These are phyloP conservation scores for Trichoderma atroviride DNA, from an alignment of 2,329 filamentous ascomycete genomes.

Conservation along the genomic window DNA sequence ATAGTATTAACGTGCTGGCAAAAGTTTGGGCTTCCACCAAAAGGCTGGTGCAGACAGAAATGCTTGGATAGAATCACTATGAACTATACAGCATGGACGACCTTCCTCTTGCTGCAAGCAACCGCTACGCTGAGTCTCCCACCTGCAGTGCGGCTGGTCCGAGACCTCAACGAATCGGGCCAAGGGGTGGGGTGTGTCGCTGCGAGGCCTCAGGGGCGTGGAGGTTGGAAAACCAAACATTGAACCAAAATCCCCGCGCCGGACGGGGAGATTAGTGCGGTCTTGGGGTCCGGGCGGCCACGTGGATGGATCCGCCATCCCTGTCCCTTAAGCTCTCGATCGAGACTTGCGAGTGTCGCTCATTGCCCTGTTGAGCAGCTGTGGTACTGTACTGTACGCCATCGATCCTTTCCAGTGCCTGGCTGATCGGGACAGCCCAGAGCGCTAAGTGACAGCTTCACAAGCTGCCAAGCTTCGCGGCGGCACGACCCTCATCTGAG, in stretches of 20 bases:
- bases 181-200: not conserved
- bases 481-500: slow-evolving; percentile 4
- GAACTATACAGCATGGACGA: not conserved
- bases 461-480: not conserved
- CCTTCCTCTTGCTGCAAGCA: not conserved
- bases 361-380: slow-evolving; percentile 23
- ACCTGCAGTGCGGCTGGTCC: slow-evolving; percentile 5
- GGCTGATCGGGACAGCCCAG: not conserved
- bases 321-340: slow-evolving; percentile 23
- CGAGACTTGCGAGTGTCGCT: slow-evolving; percentile 24
- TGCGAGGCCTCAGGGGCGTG: not conserved
- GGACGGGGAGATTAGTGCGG: slow-evolving; percentile 30
- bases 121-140: not conserved
- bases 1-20: not conserved
- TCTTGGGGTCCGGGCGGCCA: slow-evolving; percentile 30
- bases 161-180: slow-evolving; percentile 5
- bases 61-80: not conserved
- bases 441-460: slow-evolving; percentile 4
- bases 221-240: not conserved
- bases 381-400: not conserved
- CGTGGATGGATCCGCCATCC: slow-evolving; percentile 29
- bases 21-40: not conserved
- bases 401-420: not conserved
- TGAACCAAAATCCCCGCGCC: slow-evolving; percentile 12
- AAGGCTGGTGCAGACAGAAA: not conserved